Percentiles rank a stretch among this genome's conserved stretches.
phyloP scores from a whole-genome alignment of 176 grass and related monocot genomes.

The Avena sativa region DNA sequence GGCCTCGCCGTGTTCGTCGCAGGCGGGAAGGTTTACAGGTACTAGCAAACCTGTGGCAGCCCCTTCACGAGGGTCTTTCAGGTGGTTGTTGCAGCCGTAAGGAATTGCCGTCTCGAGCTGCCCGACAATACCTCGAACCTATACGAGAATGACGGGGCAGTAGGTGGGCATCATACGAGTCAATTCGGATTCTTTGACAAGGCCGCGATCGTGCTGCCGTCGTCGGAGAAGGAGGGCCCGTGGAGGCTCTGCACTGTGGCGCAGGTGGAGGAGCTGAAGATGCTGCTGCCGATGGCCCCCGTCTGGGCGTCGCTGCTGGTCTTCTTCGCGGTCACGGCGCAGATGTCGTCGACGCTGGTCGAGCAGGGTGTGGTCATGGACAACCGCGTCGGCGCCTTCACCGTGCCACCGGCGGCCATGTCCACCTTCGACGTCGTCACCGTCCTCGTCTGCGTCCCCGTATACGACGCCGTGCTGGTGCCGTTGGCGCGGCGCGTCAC shows the following conservation, averaged over 20 bases:
- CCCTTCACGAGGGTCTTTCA: neutral
- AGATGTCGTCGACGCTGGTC: neutral
- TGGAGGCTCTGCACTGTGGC: neutral
- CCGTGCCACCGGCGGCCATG: neutral
- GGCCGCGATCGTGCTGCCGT: neutral
- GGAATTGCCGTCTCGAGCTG: neutral
- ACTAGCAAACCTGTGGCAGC: neutral
- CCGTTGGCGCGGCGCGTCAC: neutral
- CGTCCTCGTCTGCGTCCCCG: neutral
- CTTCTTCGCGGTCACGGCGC: neutral
- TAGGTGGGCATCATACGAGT: neutral
- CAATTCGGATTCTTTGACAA: neutral
- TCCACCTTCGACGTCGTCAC: neutral
- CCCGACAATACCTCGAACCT: neutral
- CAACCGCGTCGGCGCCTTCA: neutral
- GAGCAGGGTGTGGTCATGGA: slow-evolving; percentile 4
- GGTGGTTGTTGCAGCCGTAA: neutral
- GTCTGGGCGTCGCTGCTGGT: neutral
- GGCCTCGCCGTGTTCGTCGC: neutral
- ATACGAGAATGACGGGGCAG: neutral
- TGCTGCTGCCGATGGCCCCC: neutral
- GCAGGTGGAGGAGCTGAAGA: slow-evolving; percentile 17
- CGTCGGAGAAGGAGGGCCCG: neutral
- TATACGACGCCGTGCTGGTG: neutral
- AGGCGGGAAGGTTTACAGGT: slow-evolving; percentile 1